phyloP scores from a whole-genome alignment of 257 asterid genomes.

The Nicotiana undulata region DNA sequence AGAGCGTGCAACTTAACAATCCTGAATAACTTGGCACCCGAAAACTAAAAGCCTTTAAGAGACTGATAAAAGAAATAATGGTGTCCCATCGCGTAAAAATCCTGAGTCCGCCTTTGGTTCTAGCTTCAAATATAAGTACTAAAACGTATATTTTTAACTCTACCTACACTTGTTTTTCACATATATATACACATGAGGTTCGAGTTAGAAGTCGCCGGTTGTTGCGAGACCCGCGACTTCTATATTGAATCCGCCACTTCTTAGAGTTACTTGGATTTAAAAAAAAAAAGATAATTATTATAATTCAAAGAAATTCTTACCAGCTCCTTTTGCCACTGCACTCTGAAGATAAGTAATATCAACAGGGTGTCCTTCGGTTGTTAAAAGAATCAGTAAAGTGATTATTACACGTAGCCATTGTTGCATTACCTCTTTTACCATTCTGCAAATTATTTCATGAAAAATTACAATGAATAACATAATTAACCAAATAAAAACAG shows the following conservation, averaged over 20 bases:
- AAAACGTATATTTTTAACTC: not conserved
- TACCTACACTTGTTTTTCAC: not conserved
- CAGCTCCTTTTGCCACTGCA: conserved; percentile 42
- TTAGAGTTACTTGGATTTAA: not conserved
- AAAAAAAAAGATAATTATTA: not conserved
- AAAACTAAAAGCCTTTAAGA: too few species aligned
- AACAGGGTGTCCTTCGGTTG: conserved; percentile 22
- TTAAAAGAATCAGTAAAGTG: conserved; percentile 11
- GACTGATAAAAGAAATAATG: too few species aligned
- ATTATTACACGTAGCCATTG: conserved; percentile 18
- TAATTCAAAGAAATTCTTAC: conserved; percentile 3
- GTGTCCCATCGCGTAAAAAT: too few species aligned
- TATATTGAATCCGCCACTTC: not conserved
- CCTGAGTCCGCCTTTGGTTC: too few species aligned
- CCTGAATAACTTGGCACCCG: too few species aligned
- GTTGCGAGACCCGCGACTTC: not conserved
- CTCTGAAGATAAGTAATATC: conserved; percentile 23
- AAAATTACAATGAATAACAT: not conserved
- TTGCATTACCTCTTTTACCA: conserved; percentile 8
- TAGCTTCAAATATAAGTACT: not conserved
- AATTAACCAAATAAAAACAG: not conserved
- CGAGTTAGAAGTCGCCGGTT: not conserved
- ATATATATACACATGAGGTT: not conserved
- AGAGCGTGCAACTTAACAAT: too few species aligned
- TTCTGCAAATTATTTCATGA: conserved; percentile 2